Evolutionary conservation across 345 rosid genomes (phyloP), one percentile per base, ranked within the genome.

Genomic region (Sonneratia alba): DNA sequence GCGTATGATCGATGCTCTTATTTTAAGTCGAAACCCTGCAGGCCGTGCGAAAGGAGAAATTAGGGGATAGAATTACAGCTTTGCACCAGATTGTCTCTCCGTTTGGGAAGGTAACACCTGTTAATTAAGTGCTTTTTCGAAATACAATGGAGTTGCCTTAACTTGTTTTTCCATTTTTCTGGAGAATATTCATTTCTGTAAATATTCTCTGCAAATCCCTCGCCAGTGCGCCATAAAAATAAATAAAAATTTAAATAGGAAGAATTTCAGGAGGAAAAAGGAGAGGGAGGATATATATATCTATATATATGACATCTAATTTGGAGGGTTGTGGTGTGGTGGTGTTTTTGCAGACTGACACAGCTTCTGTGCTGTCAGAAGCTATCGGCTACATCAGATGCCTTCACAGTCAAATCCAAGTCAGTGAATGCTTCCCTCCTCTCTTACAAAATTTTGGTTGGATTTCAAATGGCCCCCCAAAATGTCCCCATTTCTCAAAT

Each of bases 401-500:
- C 99, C 99, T 95, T 77, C 97, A 92, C 75, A 85, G 87, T 89
- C 99, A 95, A 85, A 88, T 90, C 86, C 93, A 94, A 97, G 99
- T 91, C 79, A 72, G 83, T 80, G 65, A 75, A 76, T 69, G 77
- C 77, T 48, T 40, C 40, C 32, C 18, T 49, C 38, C 66, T 42
- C 6, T 3, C 22, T 16, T 6, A 11, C 59, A 53, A 49, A 18
- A 3, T 53, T 53, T 53, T 18, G 22, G 9, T 3, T 53, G 3
- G 22, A 3, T 53, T 53, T 53, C 59, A 53, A 19, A 53, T 53
- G 15, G 7, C 9, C 59, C 59, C n/a, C 22, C 22, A 53, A 0
- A 0, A 1, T 21, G 4, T 8, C 57, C 14, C 57, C 57, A 3
- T 53, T 53, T 11, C 11, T 11, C 11, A 43, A 43, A 11, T 43